Evolutionary conservation across 2,329 filamentous ascomycete genomes (phyloP), one percentile per base, ranked within the genome.

Genomic region (Clarireedia monteithiana): DNA sequence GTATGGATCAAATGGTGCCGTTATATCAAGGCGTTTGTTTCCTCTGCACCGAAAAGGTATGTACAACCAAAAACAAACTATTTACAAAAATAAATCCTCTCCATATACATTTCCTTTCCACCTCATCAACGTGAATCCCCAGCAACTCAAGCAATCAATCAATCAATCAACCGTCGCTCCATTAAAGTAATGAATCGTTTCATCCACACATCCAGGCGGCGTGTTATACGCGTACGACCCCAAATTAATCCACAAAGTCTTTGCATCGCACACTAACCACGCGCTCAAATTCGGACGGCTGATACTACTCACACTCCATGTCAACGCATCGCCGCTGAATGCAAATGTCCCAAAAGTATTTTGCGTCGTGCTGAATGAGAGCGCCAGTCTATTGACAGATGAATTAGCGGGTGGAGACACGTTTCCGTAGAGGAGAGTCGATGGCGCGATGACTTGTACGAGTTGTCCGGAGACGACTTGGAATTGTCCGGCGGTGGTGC

Each of bases 171-270:
- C 69, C 38, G 67, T 71, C 30, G 66, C 69, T 17, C 68, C 71
- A 51, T 74, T 74, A 50, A 74, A 74, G 53, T 70, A 74, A 63
- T 74, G 73, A 39, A 74, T 75, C 71, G 80, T 84, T 69, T 83
- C 75, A 70, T 84, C 81, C 30, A 73, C 72, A 69, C 81, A 84
- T 3, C 80, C 80, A 3, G 69, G 67, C 0, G 81, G 81, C 10
- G 80, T 84, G 68, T 78, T 70, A 63, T 83, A 84, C 26, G 70
- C 69, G 63, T 83, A 84, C 14, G 77, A 78, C 0, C 82, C 81
- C 54, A 82, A 73, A 63, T 84, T 84, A 63, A 83, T 74, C 63
- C 78, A 83, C 59, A 84, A 60, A 47, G 64, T 66, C 68, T 80
- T 75, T 5, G 72, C 70, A 47, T 69, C 70, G 59, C 80, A 84